Percentiles rank a stretch among this genome's conserved stretches.
These are phyloP conservation scores for Rhizophagus sp. DNA, from an alignment of 192 early-diverging fungal species.

Conservation along the genomic window DNA sequence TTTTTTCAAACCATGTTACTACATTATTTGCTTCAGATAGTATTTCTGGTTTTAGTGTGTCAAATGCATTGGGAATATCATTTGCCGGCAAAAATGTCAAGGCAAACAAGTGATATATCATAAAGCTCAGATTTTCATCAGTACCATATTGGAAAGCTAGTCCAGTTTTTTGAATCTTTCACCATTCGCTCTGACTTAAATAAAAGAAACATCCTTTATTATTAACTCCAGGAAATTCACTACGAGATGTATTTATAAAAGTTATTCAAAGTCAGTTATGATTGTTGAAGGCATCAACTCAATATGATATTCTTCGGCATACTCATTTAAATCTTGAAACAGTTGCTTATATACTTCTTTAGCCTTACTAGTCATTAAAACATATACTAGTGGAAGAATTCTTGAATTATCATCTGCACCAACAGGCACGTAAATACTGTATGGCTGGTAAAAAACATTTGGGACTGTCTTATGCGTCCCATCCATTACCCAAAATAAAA, in stretches of 20 bases:
- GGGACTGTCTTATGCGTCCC: too few species aligned
- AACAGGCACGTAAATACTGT: too few species aligned
- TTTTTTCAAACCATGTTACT: too few species aligned
- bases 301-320: not conserved
- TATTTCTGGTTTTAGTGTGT: too few species aligned
- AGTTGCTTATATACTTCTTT: not conserved
- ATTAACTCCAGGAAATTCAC: not conserved
- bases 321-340: constrained; percentile 1
- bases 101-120: not conserved
- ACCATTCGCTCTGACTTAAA: not conserved
- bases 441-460: too few species aligned
- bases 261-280: not conserved
- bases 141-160: not conserved
- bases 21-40: too few species aligned
- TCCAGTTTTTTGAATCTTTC: not conserved
- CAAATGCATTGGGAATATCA: too few species aligned
- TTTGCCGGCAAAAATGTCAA: too few species aligned
- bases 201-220: constrained; percentile 3
- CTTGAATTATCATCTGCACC: not conserved
- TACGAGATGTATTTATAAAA: not conserved
- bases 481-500: not conserved
- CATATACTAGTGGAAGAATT: not conserved
- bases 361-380: too few species aligned
- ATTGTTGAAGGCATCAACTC: not conserved
- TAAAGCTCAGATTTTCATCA: not conserved